Percentiles rank a stretch among this genome's conserved stretches.
These are phyloP conservation scores for Sporothrix humicola DNA, from an alignment of 2,329 filamentous ascomycete genomes.

Conservation along the genomic window DNA sequence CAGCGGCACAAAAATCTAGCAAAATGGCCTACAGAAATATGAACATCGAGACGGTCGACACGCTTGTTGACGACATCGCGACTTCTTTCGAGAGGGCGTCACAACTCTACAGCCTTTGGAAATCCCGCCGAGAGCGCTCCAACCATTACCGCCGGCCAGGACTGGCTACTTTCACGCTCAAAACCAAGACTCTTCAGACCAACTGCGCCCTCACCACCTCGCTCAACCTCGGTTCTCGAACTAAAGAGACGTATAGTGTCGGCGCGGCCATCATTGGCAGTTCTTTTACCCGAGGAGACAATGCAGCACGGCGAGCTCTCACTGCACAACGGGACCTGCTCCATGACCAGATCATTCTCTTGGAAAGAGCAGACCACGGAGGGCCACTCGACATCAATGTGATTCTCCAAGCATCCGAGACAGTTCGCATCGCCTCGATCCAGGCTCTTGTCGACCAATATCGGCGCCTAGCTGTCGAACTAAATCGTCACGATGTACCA, in stretches of 20 bases:
- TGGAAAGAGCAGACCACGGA: constrained; percentile 37
- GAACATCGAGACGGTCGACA: constrained; percentile 37
- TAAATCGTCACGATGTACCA: constrained; percentile 42
- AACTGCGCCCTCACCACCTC: constrained; percentile 47
- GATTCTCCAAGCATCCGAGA: constrained; percentile 46
- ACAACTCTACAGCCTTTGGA: constrained; percentile 48
- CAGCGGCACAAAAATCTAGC: not conserved
- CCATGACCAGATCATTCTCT: constrained; percentile 41
- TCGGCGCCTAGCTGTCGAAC: constrained; percentile 42
- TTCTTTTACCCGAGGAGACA: constrained; percentile 47
- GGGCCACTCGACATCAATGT: constrained; percentile 45
- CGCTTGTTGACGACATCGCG: constrained; percentile 43
- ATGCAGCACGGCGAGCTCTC: constrained; percentile 45
- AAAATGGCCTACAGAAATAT: not conserved
- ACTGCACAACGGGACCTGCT: constrained; percentile 42
- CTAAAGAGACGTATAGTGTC: constrained; percentile 46
- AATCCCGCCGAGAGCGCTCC: constrained; percentile 42
- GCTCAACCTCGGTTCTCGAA: constrained; percentile 43
- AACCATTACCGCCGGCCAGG: constrained; percentile 45
- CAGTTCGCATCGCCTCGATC: constrained; percentile 44
- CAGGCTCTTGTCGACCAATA: constrained; percentile 48
- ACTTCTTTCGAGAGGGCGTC: constrained; percentile 44
- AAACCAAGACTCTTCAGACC: constrained; percentile 3
- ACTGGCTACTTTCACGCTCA: constrained; percentile 28
- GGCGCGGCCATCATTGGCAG: constrained; percentile 46